Evolutionary conservation across 768 basidiomycete genomes (phyloP), one percentile per base, ranked within the genome.

Genomic region (Mycena haematopus): DNA sequence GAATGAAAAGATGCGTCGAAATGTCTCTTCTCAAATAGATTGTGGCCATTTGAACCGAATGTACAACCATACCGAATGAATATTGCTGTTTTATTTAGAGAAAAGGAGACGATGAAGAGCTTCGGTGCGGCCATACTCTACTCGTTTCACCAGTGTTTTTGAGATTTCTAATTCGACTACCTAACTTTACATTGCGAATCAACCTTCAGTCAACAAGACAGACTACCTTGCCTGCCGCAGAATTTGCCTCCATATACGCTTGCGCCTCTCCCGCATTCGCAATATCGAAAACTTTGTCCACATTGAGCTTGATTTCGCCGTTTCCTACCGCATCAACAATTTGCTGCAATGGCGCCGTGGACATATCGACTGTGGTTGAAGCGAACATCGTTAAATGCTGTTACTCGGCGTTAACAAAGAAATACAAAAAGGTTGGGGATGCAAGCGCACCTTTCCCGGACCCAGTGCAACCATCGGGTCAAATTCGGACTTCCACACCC

Each of bases 271-370:
- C 67, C 7, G 61, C 67, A 3, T 63, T 60, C 22, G 69, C 60
- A 29, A 71, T 68, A 25, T 65, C 65, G 54, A 72, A 72, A 7
- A 71, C 67, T 47, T 67, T 72, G 52, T 72, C 71, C 25, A 71
- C 38, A 35, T 36, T 62, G 22, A 63, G 10, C 40, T 61, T 60
- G n/a, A 71, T 60, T 31, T 69, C 68, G 0, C 70, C 69, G 8
- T 49, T 64, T 8, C 57, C 61, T 4, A 68, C 68, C 6, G 66
- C 69, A n/a, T 70, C 69, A 14, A 70, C 69, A 36, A 71, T 66
- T 36, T 62, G 52, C 36, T 72, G 71, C 45, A 71, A 49, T 6
- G 71, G 68, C 1, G 68, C 65, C 19, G 62, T 67, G 15, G 66
- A 63, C 15, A 69, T 62, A 35, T 69, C 57, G 46, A 72, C 50